Conservation (phyloP, 352 stramenopile genomes). For the Globisporangium alternatum region DNA sequence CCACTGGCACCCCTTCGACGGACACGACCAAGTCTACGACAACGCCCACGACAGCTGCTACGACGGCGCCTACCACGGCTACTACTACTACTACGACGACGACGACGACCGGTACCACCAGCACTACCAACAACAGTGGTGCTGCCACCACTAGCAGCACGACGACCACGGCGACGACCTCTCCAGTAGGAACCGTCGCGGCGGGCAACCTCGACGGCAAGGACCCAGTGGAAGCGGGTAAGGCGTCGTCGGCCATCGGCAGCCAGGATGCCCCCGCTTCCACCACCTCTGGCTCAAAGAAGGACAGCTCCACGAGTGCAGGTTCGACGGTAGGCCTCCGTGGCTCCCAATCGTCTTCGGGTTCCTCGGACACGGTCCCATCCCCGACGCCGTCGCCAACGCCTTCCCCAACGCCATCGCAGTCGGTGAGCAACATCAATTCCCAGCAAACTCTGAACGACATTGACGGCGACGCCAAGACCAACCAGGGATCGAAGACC, state of each 20-base stretch:
- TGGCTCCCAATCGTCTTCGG: constrained; percentile 12
- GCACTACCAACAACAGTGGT: constrained; percentile 15
- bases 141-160: neutral
- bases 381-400: constrained; percentile 7
- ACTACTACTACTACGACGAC: neutral
- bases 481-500: constrained; percentile 1
- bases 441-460: constrained; percentile 32
- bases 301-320: neutral
- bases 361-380: constrained; percentile 9
- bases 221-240: neutral
- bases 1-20: neutral
- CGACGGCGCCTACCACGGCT: constrained; percentile 13
- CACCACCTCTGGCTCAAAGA: neutral
- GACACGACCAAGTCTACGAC: neutral
- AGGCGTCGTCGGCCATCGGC: constrained; percentile 12
- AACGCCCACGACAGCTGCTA: constrained; percentile 8
- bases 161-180: constrained; percentile 7
- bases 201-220: constrained; percentile 12
- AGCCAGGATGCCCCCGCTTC: constrained; percentile 5
- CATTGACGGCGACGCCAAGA: constrained; percentile 28
- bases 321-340: constrained; percentile 6
- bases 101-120: constrained; percentile 1
- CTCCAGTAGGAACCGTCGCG: constrained; percentile 9
- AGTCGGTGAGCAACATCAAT: constrained; percentile 17
- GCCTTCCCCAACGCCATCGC: constrained; percentile 8